Percentiles rank a stretch among this genome's conserved stretches.
These are phyloP conservation scores for Nyssa sinensis DNA, from an alignment of 148 eudicot genomes.

Conservation along the genomic window DNA sequence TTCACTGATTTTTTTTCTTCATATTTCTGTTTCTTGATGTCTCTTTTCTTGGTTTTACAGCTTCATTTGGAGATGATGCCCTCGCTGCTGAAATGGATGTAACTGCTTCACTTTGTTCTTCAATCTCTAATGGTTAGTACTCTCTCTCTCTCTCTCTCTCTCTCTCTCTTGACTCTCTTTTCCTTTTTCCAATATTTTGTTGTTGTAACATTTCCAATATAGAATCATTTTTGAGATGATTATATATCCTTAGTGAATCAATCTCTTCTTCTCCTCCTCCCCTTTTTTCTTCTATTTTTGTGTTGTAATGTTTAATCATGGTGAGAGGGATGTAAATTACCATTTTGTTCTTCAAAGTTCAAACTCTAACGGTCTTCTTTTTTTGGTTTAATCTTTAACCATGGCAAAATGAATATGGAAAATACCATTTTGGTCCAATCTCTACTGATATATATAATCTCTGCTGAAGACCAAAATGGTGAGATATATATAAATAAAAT, in stretches of 20 bases:
- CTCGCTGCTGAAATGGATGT: constrained; percentile 42
- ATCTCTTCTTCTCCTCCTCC: too few species aligned
- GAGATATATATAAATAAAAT: too few species aligned
- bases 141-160: too few species aligned
- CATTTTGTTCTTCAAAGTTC: too few species aligned
- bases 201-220: background rate
- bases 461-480: too few species aligned
- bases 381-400: background rate
- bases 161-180: background rate
- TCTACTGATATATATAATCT: too few species aligned
- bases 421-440: too few species aligned
- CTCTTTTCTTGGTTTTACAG: constrained; percentile 42
- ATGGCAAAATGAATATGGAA: background rate
- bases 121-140: constrained; percentile 70
- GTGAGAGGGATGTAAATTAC: background rate
- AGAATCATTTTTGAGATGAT: constrained; percentile 4
- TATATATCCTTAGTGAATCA: background rate
- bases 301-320: background rate
- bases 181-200: background rate
- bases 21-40: background rate
- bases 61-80: constrained; percentile 51
- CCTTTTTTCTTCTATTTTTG: background rate
- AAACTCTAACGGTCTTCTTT: too few species aligned
- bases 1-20: background rate
- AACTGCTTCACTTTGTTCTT: constrained; percentile 51